Conservation (phyloP, 1,284 basidiomycete species). For the Ceratobasidium sp. region DNA sequence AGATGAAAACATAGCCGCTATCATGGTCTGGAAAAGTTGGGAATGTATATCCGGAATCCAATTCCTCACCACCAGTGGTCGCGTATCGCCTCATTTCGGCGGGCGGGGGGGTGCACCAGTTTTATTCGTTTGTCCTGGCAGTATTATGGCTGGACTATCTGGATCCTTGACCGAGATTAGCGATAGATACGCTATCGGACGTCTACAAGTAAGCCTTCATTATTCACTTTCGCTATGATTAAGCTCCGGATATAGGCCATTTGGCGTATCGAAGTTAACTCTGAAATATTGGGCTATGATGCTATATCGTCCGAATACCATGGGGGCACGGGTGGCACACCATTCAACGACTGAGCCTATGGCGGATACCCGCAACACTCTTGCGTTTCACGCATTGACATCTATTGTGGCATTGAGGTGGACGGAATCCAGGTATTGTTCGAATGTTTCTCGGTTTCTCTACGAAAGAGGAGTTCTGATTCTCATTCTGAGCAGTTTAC, state of each 20-base stretch:
- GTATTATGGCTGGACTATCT: conserved; percentile 4
- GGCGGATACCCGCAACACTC: neutral
- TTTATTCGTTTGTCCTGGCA: neutral
- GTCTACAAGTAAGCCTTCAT: neutral
- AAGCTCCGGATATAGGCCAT: neutral
- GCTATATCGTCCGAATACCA: neutral
- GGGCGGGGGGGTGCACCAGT: neutral
- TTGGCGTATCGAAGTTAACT: neutral
- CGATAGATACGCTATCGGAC: neutral
- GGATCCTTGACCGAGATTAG: neutral
- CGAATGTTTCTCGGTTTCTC: neutral
- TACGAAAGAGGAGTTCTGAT: neutral
- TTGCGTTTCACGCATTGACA: neutral
- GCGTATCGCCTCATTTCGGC: neutral
- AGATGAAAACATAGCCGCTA: conserved; percentile 1
- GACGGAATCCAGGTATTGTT: neutral
- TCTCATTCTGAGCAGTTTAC: neutral
- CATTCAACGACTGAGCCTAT: neutral
- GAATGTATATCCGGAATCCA: neutral
- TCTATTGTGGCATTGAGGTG: neutral
- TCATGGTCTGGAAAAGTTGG: neutral
- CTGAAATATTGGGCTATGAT: neutral
- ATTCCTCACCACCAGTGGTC: neutral
- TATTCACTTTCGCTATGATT: neutral
- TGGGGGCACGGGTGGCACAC: neutral